phyloP scores from a whole-genome alignment of 2,329 filamentous ascomycete genomes.

The Pseudocercospora vitis region DNA sequence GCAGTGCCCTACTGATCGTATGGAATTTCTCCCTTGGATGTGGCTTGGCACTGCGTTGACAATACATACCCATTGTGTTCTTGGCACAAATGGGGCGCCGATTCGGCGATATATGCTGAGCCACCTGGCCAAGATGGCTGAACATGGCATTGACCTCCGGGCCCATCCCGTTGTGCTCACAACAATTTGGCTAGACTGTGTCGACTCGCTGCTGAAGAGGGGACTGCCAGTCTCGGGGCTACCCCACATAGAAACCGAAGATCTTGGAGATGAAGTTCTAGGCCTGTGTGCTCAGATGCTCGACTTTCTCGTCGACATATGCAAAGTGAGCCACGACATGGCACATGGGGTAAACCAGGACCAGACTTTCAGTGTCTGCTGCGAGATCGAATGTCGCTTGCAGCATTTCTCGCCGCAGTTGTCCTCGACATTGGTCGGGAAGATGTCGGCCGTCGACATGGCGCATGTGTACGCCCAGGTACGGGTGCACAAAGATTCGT shows the following conservation, averaged over 20 bases:
- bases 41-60: slow-evolving; percentile 9
- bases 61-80: slow-evolving; percentile 7
- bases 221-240: slow-evolving; percentile 3
- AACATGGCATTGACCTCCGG: background rate
- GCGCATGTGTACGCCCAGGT: slow-evolving; percentile 1
- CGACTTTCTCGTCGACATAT: background rate
- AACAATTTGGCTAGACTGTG: slow-evolving; percentile 8
- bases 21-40: slow-evolving; percentile 13
- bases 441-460: background rate
- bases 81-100: slow-evolving; percentile 7
- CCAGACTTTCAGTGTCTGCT: background rate
- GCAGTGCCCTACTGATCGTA: background rate
- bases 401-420: background rate
- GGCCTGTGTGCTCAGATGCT: background rate
- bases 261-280: background rate
- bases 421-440: background rate
- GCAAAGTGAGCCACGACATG: background rate
- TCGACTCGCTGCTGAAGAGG: slow-evolving; percentile 7
- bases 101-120: slow-evolving; percentile 7
- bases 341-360: background rate
- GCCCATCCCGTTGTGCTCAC: slow-evolving; percentile 9
- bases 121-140: slow-evolving; percentile 2
- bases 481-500: slow-evolving; percentile 1
- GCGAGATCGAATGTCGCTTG: background rate
- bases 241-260: background rate